A percentile compares a stretch with the other conserved stretches of the same genome.
Conservation (phyloP, 1,139 yeast species). For the Taphrina deformans region DNA sequence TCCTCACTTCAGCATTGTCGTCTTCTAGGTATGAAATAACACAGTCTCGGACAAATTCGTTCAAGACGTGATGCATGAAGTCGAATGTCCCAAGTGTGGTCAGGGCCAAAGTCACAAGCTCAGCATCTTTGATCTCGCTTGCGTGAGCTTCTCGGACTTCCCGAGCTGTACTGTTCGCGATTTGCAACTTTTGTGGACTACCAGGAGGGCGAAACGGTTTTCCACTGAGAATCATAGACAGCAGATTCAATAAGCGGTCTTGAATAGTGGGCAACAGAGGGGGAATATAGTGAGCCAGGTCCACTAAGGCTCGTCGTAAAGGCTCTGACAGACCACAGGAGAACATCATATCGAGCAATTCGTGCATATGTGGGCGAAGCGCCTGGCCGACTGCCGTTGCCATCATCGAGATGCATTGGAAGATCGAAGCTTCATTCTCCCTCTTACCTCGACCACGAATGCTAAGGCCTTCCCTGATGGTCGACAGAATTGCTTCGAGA, state of each 20-base stretch:
- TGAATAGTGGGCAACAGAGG: slow-evolving; percentile 74
- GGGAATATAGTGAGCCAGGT: slow-evolving; percentile 71
- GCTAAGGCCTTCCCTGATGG: slow-evolving; percentile 76
- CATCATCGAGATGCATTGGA: slow-evolving; percentile 82
- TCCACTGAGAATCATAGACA: slow-evolving; percentile 79
- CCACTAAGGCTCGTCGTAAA: slow-evolving; percentile 71
- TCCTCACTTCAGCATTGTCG: slow-evolving; percentile 73
- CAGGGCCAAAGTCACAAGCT: slow-evolving; percentile 64
- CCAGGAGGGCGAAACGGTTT: slow-evolving; percentile 83
- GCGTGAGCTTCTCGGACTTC: slow-evolving; percentile 72
- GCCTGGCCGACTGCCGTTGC: slow-evolving; percentile 96
- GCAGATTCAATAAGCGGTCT: slow-evolving; percentile 67
- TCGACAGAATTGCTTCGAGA: slow-evolving; percentile 79
- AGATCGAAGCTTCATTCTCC: slow-evolving; percentile 82
- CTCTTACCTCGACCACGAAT: slow-evolving; percentile 66
- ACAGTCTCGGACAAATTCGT: slow-evolving; percentile 84
- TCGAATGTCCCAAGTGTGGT: slow-evolving; percentile 73
- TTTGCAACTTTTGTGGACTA: slow-evolving; percentile 66
- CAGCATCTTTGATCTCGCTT: slow-evolving; percentile 51
- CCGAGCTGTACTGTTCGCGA: slow-evolving; percentile 64
- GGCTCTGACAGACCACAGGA: slow-evolving; percentile 79
- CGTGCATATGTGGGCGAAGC: slow-evolving; percentile 82
- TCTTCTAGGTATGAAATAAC: slow-evolving; percentile 80
- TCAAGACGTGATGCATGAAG: slow-evolving; percentile 66
- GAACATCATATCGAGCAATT: slow-evolving; percentile 74